Base-by-base conservation (phyloP, 2,329 filamentous ascomycete genomes). In the Trichoderma oligosporum region DNA sequence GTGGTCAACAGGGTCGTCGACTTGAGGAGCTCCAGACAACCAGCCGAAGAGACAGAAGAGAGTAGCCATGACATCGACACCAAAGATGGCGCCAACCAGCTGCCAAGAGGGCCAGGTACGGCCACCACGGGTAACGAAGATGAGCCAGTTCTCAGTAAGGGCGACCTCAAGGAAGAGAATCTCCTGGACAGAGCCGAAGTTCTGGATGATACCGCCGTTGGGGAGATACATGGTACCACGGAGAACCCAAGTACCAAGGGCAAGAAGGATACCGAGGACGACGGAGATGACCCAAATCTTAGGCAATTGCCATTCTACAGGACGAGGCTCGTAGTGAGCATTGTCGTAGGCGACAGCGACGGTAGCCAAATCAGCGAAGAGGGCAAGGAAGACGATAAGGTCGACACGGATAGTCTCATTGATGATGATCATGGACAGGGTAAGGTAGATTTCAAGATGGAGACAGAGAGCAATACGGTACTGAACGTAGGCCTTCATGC, bases 401-500 rank as follows among this genome's bases (percentile, higher is more conserved):
- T 94, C 83, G 63, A 96, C 84, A 78, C 94, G 91, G 63, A 96
- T 82, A 60, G 84, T 89, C 62, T 84, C 80, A 81, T 96, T 94
- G 66, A 93, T 79, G 66, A 93, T 92, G 66, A 88, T 88, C 67
- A 96, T 94, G 90, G 91, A 95, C 59, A 95, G 83, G 71, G 90
- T 91, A 49, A 96, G 82, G 82, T 91, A 96, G 71, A 95, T 89
- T 77, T 94, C 90, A 69, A 96, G 82, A 73, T 96, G 91, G 63
- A 96, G 85, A 16, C 91, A 96, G 68, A 96, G 78, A 46, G 91
- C 91, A 68, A 96, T 96, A 82, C 91, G 89, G 80, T 96, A 96
- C 68, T 95, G 88, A 64, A 96, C 89, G 78, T 96, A 96, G 60
- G 91, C 88, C 77, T 96, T 94, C 91, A 96, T 96, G 68, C 91